phyloP scores from a whole-genome alignment of 2,329 filamentous ascomycete species.

The Pyrenochaeta sp. region DNA sequence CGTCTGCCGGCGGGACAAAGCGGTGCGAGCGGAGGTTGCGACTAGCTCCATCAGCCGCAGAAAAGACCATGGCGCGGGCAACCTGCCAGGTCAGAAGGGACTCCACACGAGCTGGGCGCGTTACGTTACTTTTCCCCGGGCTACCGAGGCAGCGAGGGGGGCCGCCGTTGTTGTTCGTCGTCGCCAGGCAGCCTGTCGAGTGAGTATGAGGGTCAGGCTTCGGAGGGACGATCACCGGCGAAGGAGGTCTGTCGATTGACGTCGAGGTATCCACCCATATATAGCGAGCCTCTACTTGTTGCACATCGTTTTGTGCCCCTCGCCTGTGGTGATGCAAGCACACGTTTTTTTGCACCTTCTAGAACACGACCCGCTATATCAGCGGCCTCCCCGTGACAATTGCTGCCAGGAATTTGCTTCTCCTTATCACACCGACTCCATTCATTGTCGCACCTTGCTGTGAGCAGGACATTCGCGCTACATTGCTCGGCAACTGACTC shows the following conservation, averaged over 20 bases:
- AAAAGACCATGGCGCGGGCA: slow-evolving; percentile 21
- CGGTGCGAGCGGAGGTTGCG: slow-evolving; percentile 15
- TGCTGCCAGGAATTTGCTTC: slow-evolving; percentile 23
- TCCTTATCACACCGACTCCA: slow-evolving; percentile 25
- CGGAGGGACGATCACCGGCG: slow-evolving; percentile 29
- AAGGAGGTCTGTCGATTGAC: slow-evolving; percentile 38
- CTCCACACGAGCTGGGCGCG: slow-evolving; percentile 21
- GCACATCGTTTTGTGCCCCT: slow-evolving; percentile 14
- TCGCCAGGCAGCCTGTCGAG: slow-evolving; percentile 20
- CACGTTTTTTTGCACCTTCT: slow-evolving; percentile 14
- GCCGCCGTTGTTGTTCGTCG: too few relatives aligned
- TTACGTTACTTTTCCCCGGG: slow-evolving; percentile 19
- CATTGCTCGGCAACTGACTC: slow-evolving; percentile 33
- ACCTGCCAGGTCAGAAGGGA: slow-evolving; percentile 21
- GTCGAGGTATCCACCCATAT: slow-evolving; percentile 38
- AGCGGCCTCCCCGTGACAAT: slow-evolving; percentile 40
- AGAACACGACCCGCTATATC: slow-evolving; percentile 27
- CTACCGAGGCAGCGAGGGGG: slow-evolving; percentile 13
- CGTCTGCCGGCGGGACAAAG: slow-evolving; percentile 27
- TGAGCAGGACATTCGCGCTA: slow-evolving; percentile 32
- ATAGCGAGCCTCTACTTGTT: slow-evolving; percentile 27
- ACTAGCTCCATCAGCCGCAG: slow-evolving; percentile 32
- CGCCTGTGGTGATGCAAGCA: slow-evolving; percentile 28
- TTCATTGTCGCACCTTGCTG: slow-evolving; percentile 20
- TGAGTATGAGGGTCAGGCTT: slow-evolving; percentile 10